phyloP scores from a whole-genome alignment of 306 rosid species.

The Vicia villosa region DNA sequence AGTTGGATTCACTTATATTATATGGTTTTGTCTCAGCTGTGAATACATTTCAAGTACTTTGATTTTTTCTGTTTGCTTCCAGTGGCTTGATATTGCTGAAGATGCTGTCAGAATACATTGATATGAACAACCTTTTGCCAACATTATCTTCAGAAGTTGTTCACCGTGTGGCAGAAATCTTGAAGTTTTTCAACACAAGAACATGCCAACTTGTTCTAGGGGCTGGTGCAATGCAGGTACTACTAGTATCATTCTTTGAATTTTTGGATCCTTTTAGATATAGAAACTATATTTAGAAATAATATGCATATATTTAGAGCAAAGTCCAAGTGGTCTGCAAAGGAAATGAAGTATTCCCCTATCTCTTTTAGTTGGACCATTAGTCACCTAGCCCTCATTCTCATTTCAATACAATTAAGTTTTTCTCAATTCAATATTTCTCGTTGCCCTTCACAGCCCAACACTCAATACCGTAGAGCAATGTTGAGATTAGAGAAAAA shows the following conservation, averaged over 20 bases:
- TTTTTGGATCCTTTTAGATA: constrained; percentile 8
- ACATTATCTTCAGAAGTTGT: constrained; percentile 87
- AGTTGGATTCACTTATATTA: constrained; percentile 23
- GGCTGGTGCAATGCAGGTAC: constrained; percentile 99
- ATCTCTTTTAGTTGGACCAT: background rate
- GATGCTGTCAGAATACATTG: constrained; percentile 96
- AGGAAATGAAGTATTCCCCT: background rate
- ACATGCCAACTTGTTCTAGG: constrained; percentile 99
- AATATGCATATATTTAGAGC: background rate
- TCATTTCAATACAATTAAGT: background rate
- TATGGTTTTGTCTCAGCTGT: constrained; percentile 33
- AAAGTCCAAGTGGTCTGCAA: background rate
- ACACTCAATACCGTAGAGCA: background rate
- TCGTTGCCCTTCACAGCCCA: constrained; percentile 1
- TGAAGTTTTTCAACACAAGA: constrained; percentile 96
- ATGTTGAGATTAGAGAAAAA: background rate
- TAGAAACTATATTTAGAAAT: background rate
- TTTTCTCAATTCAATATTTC: constrained; percentile 9
- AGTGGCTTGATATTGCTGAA: constrained; percentile 96
- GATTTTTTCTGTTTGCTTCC: constrained; percentile 40
- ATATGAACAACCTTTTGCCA: constrained; percentile 83
- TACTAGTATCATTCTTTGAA: constrained; percentile 30
- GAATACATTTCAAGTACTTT: constrained; percentile 25
- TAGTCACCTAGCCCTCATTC: constrained; percentile 1
- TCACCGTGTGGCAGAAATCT: constrained; percentile 90